Evolutionary conservation across 148 eudicot species (phyloP).

Genomic region (Agrostemma githago): DNA sequence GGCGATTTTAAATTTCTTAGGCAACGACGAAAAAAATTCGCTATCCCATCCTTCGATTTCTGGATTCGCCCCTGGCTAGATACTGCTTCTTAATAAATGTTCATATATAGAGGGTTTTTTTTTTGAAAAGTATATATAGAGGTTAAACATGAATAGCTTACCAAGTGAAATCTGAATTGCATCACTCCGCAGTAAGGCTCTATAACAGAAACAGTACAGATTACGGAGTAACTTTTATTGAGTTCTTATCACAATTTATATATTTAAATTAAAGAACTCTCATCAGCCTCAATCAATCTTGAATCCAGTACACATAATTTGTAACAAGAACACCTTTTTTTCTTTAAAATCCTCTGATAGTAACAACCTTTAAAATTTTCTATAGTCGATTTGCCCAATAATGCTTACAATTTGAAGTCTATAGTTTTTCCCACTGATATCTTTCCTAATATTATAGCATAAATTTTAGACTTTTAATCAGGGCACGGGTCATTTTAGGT

Average conservation of each 20-base stretch:
- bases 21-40: too few species aligned
- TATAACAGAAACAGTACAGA: not conserved
- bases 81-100: not conserved
- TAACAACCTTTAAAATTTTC: not conserved
- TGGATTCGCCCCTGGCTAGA: too few species aligned
- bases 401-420: not conserved
- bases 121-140: too few species aligned
- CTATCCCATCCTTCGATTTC: too few species aligned
- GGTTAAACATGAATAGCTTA: not conserved
- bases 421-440: not conserved
- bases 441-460: not conserved
- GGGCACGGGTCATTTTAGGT: not conserved
- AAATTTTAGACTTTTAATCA: not conserved
- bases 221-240: not conserved
- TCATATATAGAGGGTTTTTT: not conserved
- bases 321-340: not conserved
- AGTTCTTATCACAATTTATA: not conserved
- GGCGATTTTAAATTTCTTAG: too few species aligned
- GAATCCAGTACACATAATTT: not conserved
- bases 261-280: not conserved
- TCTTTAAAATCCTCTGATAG: not conserved
- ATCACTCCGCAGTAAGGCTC: not conserved
- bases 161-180: conserved; percentile 1
- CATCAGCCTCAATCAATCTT: not conserved
- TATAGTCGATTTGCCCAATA: not conserved